Evolutionary conservation across 768 basidiomycete species (phyloP).

Genomic region (Harrya chromipes): DNA sequence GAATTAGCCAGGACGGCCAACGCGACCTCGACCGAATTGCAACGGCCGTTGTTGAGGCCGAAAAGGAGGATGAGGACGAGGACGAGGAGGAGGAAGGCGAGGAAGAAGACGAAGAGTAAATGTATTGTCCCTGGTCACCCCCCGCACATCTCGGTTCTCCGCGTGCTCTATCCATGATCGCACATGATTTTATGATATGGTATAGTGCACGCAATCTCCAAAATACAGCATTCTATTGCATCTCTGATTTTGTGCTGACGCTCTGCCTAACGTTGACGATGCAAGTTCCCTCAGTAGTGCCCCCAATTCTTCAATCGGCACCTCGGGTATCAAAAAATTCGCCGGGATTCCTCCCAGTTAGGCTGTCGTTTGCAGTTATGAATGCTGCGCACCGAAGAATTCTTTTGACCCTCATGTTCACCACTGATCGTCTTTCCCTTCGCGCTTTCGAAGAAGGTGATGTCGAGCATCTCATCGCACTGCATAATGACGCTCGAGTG

Average conservation of each 20-base stretch:
- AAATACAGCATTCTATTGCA: slow-evolving; percentile 28
- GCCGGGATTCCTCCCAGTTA: neutral
- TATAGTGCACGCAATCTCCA: slow-evolving; percentile 37
- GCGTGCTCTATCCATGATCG: slow-evolving; percentile 24
- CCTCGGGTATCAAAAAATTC: too few relatives aligned
- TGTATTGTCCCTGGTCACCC: slow-evolving; percentile 11
- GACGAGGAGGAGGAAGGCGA: slow-evolving; percentile 74
- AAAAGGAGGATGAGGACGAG: slow-evolving; percentile 69
- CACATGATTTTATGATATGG: slow-evolving; percentile 34
- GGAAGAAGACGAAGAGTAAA: slow-evolving; percentile 47
- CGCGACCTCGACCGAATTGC: slow-evolving; percentile 94
- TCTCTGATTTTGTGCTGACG: slow-evolving; percentile 2
- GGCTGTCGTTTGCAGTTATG: too few relatives aligned
- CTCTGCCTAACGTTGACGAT: neutral
- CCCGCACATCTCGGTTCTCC: slow-evolving; percentile 15
- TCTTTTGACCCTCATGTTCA: slow-evolving; percentile 14
- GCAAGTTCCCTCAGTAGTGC: too few relatives aligned
- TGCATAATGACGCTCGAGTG: slow-evolving; percentile 24
- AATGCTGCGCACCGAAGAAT: too few relatives aligned
- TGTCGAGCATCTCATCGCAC: slow-evolving; percentile 14
- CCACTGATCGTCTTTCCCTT: slow-evolving; percentile 24
- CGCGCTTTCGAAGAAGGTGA: slow-evolving; percentile 21
- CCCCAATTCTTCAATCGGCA: too few relatives aligned
- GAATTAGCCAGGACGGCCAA: slow-evolving; percentile 96
- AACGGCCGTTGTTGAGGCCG: slow-evolving; percentile 80